Evolutionary conservation across 2,329 filamentous ascomycete species (phyloP), one percentile per base, ranked within the genome.

Genomic region (Diaporthe vexans): DNA sequence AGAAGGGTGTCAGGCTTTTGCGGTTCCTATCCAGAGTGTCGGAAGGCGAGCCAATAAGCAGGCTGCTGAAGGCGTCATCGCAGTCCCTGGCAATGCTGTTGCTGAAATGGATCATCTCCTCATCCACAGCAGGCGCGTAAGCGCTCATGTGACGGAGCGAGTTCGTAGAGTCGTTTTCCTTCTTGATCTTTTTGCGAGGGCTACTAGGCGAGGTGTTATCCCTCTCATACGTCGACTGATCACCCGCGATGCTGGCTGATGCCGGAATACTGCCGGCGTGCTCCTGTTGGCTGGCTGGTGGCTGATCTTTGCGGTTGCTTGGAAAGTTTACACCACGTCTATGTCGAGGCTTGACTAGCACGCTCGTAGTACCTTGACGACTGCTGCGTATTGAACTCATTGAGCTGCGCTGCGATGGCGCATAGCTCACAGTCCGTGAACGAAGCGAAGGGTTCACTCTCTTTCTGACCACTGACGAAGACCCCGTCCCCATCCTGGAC

Each of bases 31-130:
- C 75, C 37, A 71, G 35, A 48, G 71, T 19, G 13, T 74, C 76
- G 1, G 80, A 78, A 43, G 77, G 77, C 15, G 78, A 75, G 24
- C 82, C 80, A 19, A 89, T 83, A 15, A 90, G 78, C 13, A 87
- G 88, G 78, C 93, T 91, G 80, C 94, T 95, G 85, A 98, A 98
- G 1, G 95, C 95, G 79, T 97, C 94, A 80, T 98, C 95, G 80
- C 95, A 97, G 74, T 97, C 94, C 82, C 95, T 94, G 67, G 95
- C 94, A 76, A 98, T 92, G 79, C 95, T 95, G 78, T 90, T 91
- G 78, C 95, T 97, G 73, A 97, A 93, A 78, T 96, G 93, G 9
- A 94, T 89, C 71, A 97, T 90, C 81, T 98, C 95, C 74, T 91
- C 92, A 11, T 61, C 70, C 78, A 88, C 83, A 54, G 85, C 78